Evolutionary conservation across 106 monocot genomes (phyloP).

Genomic region (Chionographis japonica): DNA sequence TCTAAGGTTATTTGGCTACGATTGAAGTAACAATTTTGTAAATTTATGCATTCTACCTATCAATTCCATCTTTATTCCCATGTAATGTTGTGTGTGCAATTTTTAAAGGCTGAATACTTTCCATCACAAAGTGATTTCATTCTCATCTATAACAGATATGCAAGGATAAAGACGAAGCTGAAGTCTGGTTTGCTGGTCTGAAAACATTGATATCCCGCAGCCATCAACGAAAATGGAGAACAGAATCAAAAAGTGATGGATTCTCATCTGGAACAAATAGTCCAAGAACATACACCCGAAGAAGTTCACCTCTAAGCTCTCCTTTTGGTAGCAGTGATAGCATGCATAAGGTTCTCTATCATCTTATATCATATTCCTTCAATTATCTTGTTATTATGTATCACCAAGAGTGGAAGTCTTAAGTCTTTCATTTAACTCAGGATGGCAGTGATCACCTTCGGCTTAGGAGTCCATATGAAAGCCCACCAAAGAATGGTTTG

Average conservation of each 20-base stretch:
- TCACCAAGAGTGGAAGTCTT: constrained; percentile 1
- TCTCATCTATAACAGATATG: constrained; percentile 61
- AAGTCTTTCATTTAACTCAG: constrained; percentile 31
- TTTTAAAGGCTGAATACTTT: not conserved
- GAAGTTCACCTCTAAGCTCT: constrained; percentile 70
- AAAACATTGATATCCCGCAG: constrained; percentile 90
- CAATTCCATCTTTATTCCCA: not conserved
- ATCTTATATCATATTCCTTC: constrained; percentile 8
- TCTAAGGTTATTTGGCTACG: not conserved
- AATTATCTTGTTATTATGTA: not conserved
- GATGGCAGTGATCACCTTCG: constrained; percentile 59
- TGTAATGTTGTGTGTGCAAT: not conserved
- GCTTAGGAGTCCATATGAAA: constrained; percentile 68
- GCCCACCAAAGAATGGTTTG: constrained; percentile 77
- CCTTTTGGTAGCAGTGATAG: constrained; percentile 75
- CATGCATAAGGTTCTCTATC: constrained; percentile 57
- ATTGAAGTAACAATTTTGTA: too few relatives aligned
- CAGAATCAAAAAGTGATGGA: constrained; percentile 85
- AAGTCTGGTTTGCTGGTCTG: constrained; percentile 98
- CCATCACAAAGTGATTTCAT: constrained; percentile 3
- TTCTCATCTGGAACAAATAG: constrained; percentile 76
- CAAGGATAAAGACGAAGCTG: constrained; percentile 99
- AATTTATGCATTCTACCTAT: not conserved
- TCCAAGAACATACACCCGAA: constrained; percentile 73
- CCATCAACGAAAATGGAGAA: constrained; percentile 72